Conservation (phyloP, 1,284 basidiomycete species). For the Rhodotorula mucilaginosa region DNA sequence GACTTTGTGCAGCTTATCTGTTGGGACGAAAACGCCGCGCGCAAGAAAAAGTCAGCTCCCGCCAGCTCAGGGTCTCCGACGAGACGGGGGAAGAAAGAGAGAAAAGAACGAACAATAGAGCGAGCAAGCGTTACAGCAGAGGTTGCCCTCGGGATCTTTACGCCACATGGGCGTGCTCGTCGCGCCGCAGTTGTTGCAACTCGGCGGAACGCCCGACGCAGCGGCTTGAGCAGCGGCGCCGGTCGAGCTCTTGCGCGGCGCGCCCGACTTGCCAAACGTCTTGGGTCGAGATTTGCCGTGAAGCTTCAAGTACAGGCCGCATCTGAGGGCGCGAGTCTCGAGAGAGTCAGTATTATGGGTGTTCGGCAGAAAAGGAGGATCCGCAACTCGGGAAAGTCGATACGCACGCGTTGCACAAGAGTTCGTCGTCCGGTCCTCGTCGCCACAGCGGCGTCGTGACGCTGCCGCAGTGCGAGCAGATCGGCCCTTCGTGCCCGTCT, state of each 20-base stretch:
- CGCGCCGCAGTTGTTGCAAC: conserved; percentile 40
- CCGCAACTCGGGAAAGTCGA: too few species aligned
- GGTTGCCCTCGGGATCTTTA: conserved; percentile 31
- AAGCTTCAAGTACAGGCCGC: conserved; percentile 41
- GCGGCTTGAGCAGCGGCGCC: conserved; percentile 38
- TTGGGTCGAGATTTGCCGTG: conserved; percentile 38
- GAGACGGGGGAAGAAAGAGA: background rate
- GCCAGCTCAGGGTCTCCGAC: too few species aligned
- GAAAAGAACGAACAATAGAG: conserved; percentile 34
- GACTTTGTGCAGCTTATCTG: conserved; percentile 41
- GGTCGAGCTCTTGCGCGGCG: conserved; percentile 24
- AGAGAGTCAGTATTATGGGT: background rate
- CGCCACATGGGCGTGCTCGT: conserved; percentile 42
- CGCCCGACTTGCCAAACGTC: conserved; percentile 30
- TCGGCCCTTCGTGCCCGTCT: conserved; percentile 29
- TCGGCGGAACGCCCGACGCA: conserved; percentile 29
- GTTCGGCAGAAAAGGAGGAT: too few species aligned
- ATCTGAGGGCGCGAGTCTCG: conserved; percentile 8
- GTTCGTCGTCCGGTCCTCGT: conserved; percentile 39
- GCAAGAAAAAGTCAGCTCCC: background rate
- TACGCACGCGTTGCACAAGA: conserved; percentile 41
- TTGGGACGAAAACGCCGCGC: background rate
- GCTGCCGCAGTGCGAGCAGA: conserved; percentile 36
- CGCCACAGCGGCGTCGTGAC: conserved; percentile 42
- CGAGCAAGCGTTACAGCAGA: conserved; percentile 40